Percentiles rank a stretch among this genome's conserved stretches.
Conservation (phyloP, 768 basidiomycete species). For the Chalciporus pseudorubinellus region DNA sequence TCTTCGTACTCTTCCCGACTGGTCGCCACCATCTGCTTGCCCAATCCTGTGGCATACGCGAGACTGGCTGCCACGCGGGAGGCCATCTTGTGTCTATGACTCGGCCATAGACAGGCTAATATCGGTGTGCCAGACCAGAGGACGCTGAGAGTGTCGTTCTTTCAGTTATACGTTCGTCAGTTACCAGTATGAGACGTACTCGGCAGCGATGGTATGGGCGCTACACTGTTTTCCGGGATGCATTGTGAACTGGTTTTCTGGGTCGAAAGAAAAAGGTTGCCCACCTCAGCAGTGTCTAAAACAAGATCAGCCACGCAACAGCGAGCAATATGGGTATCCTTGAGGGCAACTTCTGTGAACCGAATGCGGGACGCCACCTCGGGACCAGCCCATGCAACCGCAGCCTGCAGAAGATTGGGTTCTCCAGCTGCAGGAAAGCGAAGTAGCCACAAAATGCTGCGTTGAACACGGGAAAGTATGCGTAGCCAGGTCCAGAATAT, state of each 20-base stretch:
- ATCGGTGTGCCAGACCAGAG: constrained; percentile 53
- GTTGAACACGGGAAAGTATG: constrained; percentile 42
- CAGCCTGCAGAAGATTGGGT: constrained; percentile 41
- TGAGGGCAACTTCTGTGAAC: constrained; percentile 49
- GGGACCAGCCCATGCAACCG: constrained; percentile 43
- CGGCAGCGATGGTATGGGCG: constrained; percentile 50
- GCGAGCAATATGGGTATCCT: constrained; percentile 45
- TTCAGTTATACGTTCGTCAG: neutral
- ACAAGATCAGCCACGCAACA: constrained; percentile 49
- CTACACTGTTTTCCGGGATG: constrained; percentile 38
- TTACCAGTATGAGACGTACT: constrained; percentile 32
- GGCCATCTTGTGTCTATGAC: constrained; percentile 47
- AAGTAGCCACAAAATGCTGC: constrained; percentile 52
- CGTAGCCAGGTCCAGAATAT: constrained; percentile 50
- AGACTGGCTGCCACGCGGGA: constrained; percentile 51
- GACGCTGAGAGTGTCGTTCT: constrained; percentile 32
- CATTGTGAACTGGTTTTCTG: neutral
- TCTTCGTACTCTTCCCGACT: constrained; percentile 44
- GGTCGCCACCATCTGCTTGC: constrained; percentile 45
- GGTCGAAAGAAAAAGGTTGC: neutral
- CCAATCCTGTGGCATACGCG: constrained; percentile 46
- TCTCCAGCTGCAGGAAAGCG: constrained; percentile 51
- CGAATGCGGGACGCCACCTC: constrained; percentile 45
- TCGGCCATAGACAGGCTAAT: constrained; percentile 44
- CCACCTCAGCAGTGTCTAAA: constrained; percentile 51